Conservation (phyloP, 495 filamentous ascomycete species). For the Pyrenopolyporus hunteri region DNA sequence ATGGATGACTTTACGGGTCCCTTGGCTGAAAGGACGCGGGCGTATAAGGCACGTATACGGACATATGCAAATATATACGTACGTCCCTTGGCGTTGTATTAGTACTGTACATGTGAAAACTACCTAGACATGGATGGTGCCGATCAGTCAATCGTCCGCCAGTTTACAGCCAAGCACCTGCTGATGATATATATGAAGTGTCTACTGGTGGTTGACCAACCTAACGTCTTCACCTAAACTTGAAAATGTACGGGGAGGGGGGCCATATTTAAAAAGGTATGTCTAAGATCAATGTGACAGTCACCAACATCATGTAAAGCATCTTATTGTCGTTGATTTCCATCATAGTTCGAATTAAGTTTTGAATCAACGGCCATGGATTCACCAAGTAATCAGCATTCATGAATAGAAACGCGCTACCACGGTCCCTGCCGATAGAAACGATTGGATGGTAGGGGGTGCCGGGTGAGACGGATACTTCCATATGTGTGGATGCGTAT, state of each 20-base stretch:
- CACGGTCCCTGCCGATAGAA: slow-evolving; percentile 5
- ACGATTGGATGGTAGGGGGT: slow-evolving; percentile 20
- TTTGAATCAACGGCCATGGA: neutral
- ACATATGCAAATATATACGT: slow-evolving; percentile 18
- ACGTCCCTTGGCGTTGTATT: slow-evolving; percentile 32
- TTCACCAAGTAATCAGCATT: slow-evolving; percentile 15
- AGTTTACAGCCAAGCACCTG: slow-evolving; percentile 5
- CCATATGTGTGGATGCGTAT: slow-evolving; percentile 33
- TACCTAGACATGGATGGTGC: slow-evolving; percentile 22
- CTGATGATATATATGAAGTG: neutral
- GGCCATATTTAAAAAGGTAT: slow-evolving; percentile 12
- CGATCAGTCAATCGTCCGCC: slow-evolving; percentile 33
- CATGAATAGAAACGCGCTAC: slow-evolving; percentile 1
- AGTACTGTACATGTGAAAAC: neutral
- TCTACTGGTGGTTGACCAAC: slow-evolving; percentile 1
- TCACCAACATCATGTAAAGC: neutral
- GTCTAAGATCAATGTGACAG: slow-evolving; percentile 8
- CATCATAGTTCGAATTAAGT: neutral
- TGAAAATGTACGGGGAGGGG: no score
- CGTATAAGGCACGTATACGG: slow-evolving; percentile 23
- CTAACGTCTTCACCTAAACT: no score
- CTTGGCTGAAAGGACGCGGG: slow-evolving; percentile 8
- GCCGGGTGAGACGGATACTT: slow-evolving; percentile 36
- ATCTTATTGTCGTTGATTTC: neutral
- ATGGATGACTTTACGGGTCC: no score